Conservation (phyloP, 2,329 filamentous ascomycete genomes). For the Tolypocladium sp. region DNA sequence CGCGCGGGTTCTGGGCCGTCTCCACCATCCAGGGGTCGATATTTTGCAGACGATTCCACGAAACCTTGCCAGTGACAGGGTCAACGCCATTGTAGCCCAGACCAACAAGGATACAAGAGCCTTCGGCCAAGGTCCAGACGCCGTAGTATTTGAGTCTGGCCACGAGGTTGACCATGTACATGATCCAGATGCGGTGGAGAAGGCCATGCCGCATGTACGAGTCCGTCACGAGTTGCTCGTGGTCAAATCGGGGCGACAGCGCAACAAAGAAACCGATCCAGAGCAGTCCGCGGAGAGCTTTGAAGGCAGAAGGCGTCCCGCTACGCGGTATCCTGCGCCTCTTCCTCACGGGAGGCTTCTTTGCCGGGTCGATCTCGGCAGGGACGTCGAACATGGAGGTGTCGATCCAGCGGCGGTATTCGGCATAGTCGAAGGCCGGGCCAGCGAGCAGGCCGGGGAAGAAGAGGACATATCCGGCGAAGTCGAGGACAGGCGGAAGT, state of each 20-base stretch:
- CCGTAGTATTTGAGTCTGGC: conserved; percentile 92
- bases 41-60: conserved; percentile 83
- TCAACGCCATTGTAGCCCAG: conserved; percentile 93
- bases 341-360: conserved; percentile 77
- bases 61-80: conserved; percentile 70
- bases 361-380: conserved; percentile 69
- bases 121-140: conserved; percentile 88
- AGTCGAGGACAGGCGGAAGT: conserved; percentile 72
- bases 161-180: conserved; percentile 78
- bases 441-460: conserved; percentile 87
- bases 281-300: conserved; percentile 60
- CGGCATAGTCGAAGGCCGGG: conserved; percentile 87
- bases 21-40: conserved; percentile 82
- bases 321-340: conserved; percentile 89
- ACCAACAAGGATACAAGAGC: conserved; percentile 85
- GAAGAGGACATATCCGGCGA: conserved; percentile 84
- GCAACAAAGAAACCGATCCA: conserved; percentile 78
- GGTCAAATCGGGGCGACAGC: conserved; percentile 58
- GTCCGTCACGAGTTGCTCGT: conserved; percentile 53
- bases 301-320: conserved; percentile 72
- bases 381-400: conserved; percentile 91
- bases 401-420: conserved; percentile 88
- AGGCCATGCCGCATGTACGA: conserved; percentile 60
- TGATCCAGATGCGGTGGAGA: conserved; percentile 61
- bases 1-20: conserved; percentile 84